Percentiles rank a stretch among this genome's conserved stretches.
Conservation (phyloP, 108 stramenopile genomes). For the Bacterosira constricta region DNA sequence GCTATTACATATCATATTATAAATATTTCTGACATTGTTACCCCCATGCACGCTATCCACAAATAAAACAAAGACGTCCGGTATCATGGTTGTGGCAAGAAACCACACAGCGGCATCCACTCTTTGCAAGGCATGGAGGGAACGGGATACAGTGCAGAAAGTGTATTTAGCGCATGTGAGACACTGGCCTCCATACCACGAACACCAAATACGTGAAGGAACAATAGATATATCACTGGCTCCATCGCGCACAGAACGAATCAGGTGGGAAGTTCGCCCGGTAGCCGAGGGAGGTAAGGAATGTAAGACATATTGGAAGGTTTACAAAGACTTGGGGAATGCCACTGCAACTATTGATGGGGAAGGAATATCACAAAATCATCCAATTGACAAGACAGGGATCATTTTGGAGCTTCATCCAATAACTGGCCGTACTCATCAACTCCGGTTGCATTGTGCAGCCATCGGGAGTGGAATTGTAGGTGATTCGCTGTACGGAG, state of each 20-base stretch:
- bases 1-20: too few relatives aligned
- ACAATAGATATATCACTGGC: conserved; percentile 56
- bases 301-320: conserved; percentile 60
- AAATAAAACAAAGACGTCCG: conserved; percentile 51
- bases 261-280: conserved; percentile 66
- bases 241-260: conserved; percentile 50
- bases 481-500: conserved; percentile 73
- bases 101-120: conserved; percentile 55
- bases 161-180: conserved; percentile 61
- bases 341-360: not conserved
- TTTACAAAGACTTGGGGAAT: conserved; percentile 24
- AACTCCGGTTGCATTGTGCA: conserved; percentile 85
- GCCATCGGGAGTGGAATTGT: conserved; percentile 58
- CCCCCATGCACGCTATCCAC: not conserved
- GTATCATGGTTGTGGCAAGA: conserved; percentile 76
- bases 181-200: conserved; percentile 57
- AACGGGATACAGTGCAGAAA: conserved; percentile 57
- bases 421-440: conserved; percentile 73
- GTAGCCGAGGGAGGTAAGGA: conserved; percentile 38
- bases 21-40: too few relatives aligned
- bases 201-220: conserved; percentile 39
- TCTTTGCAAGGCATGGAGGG: conserved; percentile 64
- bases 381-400: conserved; percentile 3
- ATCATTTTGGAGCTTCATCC: conserved; percentile 35
- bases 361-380: not conserved